Percentiles rank a stretch among this genome's conserved stretches.
Evolutionary conservation across 768 basidiomycete genomes (phyloP).

Genomic region (Suillus hirtellus): DNA sequence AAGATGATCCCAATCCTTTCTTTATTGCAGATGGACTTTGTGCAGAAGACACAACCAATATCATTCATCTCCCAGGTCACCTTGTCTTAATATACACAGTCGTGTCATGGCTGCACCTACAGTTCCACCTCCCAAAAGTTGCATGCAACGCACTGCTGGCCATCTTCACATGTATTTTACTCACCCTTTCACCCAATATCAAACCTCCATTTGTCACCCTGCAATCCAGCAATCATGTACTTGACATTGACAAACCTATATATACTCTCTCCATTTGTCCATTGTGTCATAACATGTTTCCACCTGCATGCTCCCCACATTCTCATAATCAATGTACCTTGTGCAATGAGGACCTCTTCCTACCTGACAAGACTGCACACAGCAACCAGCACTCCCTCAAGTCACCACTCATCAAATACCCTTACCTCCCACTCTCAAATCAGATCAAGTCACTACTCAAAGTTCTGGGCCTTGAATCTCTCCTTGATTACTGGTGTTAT

Average conservation of each 20-base stretch:
- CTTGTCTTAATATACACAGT: constrained; percentile 25
- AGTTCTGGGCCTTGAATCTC: constrained; percentile 28
- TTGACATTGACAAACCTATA: constrained; percentile 21
- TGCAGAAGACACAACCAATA: neutral
- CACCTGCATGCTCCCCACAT: constrained; percentile 2
- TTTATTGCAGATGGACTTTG: neutral
- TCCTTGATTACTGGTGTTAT: constrained; percentile 19
- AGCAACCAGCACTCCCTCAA: neutral
- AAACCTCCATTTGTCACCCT: constrained; percentile 23
- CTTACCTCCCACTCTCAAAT: constrained; percentile 7
- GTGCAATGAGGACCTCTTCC: constrained; percentile 2
- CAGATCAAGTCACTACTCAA: constrained; percentile 15
- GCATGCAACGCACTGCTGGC: constrained; percentile 27
- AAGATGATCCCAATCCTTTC: neutral
- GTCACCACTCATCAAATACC: constrained; percentile 10
- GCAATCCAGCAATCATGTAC: constrained; percentile 16
- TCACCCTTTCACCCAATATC: constrained; percentile 9
- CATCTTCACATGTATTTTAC: constrained; percentile 18
- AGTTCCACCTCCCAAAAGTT: constrained; percentile 27
- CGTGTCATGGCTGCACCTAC: constrained; percentile 29
- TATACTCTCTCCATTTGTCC: constrained; percentile 25
- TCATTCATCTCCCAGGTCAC: constrained; percentile 8
- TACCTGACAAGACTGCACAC: neutral
- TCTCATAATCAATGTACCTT: constrained; percentile 1
- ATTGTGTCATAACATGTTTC: constrained; percentile 22